Base-by-base conservation (phyloP, 306 rosid genomes). In the Cucumis melo region DNA sequence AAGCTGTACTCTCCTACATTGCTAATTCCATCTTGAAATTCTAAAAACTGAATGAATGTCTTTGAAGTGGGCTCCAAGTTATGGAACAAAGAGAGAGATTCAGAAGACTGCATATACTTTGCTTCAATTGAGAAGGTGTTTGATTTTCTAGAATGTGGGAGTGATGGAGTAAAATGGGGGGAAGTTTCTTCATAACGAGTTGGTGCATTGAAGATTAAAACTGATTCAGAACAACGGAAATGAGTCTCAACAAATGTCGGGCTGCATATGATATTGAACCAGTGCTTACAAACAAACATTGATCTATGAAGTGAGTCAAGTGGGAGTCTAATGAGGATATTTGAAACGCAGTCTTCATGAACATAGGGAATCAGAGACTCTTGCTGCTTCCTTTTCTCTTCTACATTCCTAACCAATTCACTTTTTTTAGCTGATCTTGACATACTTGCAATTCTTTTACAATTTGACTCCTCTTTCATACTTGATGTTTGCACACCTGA, bases 251-350 rank as follows among this genome's bases (percentile, higher is more conserved):
- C 55, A 75, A 87, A 87, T 56, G 76, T 63, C 29, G 78, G 46
- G 62, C 74, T 81, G 36, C 59, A 58, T 23, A 87, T 80, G 58
- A 83, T 34, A 20, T 80, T 74, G 62, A 74, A 81, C 88, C 91
- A 87, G 16, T 78, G 78, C 76, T 85, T 87, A 75, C 88, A 85
- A 46, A 87, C 91, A 76, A 87, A 74, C 80, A 80, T 85, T 21
- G 87, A 74, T 54, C 75, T 81, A 42, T 85, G 88, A 65, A 87
- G 84, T 74, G 87, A 55, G 21, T 76, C 81, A 53, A 80, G 75
- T 59, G 91, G 91, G 78, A 87, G 91, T 20, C 87, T 74, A 44
- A 85, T 34, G 50, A 85, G 85, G 80, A 87, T 78, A n/a, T 81
- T 78, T 56, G 87, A 79, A 70, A 84, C 56, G 60, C 85, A 85